Percentiles rank a stretch among this genome's conserved stretches.
phyloP scores from a whole-genome alignment of 257 asterid genomes.

The Petunia axillaris region DNA sequence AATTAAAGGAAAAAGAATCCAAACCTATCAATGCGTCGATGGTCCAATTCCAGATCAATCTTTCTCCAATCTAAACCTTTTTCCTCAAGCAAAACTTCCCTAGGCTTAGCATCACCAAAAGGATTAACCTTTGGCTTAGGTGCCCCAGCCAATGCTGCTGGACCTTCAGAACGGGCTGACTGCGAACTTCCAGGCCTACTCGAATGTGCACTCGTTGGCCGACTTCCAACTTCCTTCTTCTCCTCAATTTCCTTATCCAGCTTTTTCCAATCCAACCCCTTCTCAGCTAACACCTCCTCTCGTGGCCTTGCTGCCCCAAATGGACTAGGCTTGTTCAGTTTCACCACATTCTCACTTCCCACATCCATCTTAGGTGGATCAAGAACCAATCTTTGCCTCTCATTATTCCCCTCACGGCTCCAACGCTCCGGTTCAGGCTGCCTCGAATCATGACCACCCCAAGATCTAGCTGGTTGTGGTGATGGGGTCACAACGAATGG shows the following conservation, averaged over 20 bases:
- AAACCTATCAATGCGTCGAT: slow-evolving; percentile 76
- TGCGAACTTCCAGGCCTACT: slow-evolving; percentile 84
- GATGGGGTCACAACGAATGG: slow-evolving; percentile 37
- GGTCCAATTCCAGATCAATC: slow-evolving; percentile 88
- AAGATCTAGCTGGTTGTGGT: slow-evolving; percentile 48
- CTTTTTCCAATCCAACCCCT: slow-evolving; percentile 96
- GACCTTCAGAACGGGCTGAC: slow-evolving; percentile 57
- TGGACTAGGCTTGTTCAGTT: slow-evolving; percentile 76
- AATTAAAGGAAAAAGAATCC: slow-evolving; percentile 22
- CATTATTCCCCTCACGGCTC: slow-evolving; percentile 57
- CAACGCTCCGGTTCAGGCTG: slow-evolving; percentile 73
- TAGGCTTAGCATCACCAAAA: slow-evolving; percentile 94
- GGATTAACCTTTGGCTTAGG: slow-evolving; percentile 89
- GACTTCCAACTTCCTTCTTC: slow-evolving; percentile 60
- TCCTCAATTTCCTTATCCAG: slow-evolving; percentile 69
- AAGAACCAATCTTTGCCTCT: slow-evolving; percentile 40
- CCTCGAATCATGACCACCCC: slow-evolving; percentile 54
- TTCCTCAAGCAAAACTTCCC: slow-evolving; percentile 92
- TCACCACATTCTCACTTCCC: slow-evolving; percentile 36
- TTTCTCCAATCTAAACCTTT: slow-evolving; percentile 97
- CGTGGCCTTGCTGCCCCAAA: slow-evolving; percentile 97
- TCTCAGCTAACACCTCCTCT: slow-evolving; percentile 93
- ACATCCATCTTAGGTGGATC: slow-evolving; percentile 39
- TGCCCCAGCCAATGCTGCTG: slow-evolving; percentile 41
- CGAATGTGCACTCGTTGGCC: slow-evolving; percentile 88